Conservation (phyloP, 208 protist genomes). For the Trichomonas gallinae region DNA sequence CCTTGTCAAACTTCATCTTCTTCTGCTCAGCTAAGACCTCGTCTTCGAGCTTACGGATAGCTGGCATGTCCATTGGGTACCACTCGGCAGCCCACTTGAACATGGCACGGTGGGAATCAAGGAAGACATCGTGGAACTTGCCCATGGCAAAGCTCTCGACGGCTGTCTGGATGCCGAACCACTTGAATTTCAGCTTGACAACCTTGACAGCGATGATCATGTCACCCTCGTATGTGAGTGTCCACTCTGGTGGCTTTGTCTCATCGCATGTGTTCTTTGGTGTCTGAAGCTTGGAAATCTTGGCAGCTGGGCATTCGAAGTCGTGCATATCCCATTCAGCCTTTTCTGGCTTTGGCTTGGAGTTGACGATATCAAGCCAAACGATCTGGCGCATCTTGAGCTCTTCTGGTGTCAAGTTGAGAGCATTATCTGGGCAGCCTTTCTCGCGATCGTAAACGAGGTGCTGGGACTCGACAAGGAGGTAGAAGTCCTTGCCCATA, state of each 20-base stretch:
- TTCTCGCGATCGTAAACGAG: not conserved
- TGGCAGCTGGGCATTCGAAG: not conserved
- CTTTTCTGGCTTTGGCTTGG: slow-evolving; percentile 11
- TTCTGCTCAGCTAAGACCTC: not conserved
- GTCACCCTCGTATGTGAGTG: not conserved
- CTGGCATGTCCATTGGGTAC: not conserved
- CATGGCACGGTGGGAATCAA: not conserved
- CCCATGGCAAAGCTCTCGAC: not conserved
- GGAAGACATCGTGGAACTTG: not conserved
- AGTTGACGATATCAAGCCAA: not conserved
- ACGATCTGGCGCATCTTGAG: not conserved
- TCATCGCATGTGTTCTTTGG: not conserved
- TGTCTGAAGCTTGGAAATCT: not conserved
- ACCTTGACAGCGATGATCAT: not conserved
- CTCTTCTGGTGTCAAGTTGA: not conserved
- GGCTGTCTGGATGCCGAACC: not conserved
- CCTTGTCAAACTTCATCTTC: not conserved
- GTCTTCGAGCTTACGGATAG: not conserved
- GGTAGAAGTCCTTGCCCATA: not conserved
- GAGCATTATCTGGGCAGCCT: not conserved
- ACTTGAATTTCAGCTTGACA: not conserved
- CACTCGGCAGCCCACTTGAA: not conserved
- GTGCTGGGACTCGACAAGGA: not conserved
- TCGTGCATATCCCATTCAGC: not conserved
- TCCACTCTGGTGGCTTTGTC: not conserved